These are phyloP conservation scores for Prunus armeniaca DNA, from an alignment of 306 rosid species.

Conservation along the genomic window DNA sequence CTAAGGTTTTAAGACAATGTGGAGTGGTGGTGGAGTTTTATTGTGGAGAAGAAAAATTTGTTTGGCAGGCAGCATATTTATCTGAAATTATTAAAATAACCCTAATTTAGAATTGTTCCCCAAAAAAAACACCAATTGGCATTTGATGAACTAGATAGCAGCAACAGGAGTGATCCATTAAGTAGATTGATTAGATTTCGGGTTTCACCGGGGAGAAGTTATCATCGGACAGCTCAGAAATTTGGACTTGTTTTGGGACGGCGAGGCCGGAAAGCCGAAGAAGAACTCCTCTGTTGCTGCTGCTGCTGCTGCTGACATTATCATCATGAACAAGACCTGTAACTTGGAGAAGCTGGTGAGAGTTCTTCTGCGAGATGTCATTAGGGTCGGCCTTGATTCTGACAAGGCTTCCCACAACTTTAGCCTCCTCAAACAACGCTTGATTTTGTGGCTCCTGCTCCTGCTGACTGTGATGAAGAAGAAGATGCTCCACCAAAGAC, in stretches of 20 bases:
- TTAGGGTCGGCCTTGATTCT: slow-evolving; percentile 72
- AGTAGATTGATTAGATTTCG: slow-evolving; percentile 27
- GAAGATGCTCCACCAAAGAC: slow-evolving; percentile 58
- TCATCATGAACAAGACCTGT: slow-evolving; percentile 43
- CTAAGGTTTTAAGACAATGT: too few species aligned
- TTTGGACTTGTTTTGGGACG: slow-evolving; percentile 47
- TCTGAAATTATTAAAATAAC: too few species aligned
- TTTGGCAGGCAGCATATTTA: too few species aligned
- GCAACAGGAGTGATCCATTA: background rate
- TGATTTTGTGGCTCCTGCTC: slow-evolving; percentile 11
- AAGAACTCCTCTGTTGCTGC: slow-evolving; percentile 22
- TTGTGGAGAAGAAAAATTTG: too few species aligned
- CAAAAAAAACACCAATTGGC: background rate
- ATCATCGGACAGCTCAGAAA: slow-evolving; percentile 70
- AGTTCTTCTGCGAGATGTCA: slow-evolving; percentile 72
- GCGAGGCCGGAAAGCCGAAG: slow-evolving; percentile 57
- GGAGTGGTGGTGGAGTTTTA: too few species aligned
- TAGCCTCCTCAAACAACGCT: slow-evolving; percentile 40
- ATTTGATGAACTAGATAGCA: background rate
- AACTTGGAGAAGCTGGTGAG: slow-evolving; percentile 76
- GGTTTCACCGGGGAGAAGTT: slow-evolving; percentile 47
- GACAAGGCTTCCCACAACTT: slow-evolving; percentile 72
- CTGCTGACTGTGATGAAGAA: slow-evolving; percentile 13
- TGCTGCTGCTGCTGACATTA: too few species aligned
- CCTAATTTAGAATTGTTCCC: too few species aligned